These are phyloP conservation scores for Cucurbita maxima DNA, from an alignment of 306 rosid genomes.

Conservation along the genomic window DNA sequence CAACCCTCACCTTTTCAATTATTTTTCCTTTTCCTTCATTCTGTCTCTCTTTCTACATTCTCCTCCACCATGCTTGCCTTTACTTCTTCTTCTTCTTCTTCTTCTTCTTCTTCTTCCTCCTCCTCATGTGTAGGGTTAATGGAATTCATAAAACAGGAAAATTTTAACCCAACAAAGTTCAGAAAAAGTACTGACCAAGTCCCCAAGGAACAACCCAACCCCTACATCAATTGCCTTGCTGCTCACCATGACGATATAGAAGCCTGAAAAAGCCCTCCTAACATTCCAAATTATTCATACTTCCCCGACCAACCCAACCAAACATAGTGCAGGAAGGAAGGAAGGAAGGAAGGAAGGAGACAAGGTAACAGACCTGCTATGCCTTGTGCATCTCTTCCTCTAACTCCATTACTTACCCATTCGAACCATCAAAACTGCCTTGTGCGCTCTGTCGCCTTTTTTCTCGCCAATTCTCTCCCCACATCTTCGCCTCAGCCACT, in stretches of 20 bases:
- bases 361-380: not conserved
- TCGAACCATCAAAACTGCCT: slow-evolving; percentile 59
- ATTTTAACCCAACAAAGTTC: not conserved
- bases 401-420: slow-evolving; percentile 16
- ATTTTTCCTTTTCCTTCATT: not conserved
- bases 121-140: not conserved
- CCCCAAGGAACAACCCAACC: not conserved
- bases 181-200: slow-evolving; percentile 2
- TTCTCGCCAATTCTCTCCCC: slow-evolving; percentile 92
- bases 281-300: not conserved
- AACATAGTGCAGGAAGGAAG: not conserved
- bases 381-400: not conserved
- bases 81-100: not conserved
- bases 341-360: not conserved
- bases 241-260: not conserved
- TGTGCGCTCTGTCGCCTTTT: slow-evolving; percentile 50
- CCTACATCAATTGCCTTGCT: slow-evolving; percentile 1
- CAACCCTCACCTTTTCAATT: not conserved
- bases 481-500: slow-evolving; percentile 87
- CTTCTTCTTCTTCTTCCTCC: too few relatives aligned
- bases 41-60: not conserved
- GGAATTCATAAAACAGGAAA: not conserved
- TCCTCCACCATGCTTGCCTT: not conserved
- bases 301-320: not conserved
- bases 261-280: not conserved